Percentiles rank a stretch among this genome's conserved stretches.
Evolutionary conservation across 345 rosid genomes (phyloP).

Genomic region (Boechera divaricarpa): DNA sequence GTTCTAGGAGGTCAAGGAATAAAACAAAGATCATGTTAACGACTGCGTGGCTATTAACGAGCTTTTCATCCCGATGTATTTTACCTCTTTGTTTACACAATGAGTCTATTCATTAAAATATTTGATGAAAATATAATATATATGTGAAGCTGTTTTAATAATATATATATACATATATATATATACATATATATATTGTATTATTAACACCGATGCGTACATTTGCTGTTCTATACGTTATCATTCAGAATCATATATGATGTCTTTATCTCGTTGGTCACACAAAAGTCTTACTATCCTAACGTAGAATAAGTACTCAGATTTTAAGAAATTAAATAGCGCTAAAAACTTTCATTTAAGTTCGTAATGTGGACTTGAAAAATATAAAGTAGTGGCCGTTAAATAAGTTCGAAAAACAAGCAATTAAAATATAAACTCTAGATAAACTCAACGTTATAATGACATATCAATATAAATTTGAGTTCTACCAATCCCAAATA

Average conservation of each 20-base stretch:
- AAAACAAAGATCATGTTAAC: background rate
- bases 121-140: background rate
- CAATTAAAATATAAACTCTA: background rate
- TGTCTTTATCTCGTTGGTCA: background rate
- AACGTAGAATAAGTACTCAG: background rate
- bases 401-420: too few species aligned
- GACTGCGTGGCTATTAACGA: constrained; percentile 1
- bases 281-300: background rate
- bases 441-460: background rate
- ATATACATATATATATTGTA: too few species aligned
- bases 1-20: background rate
- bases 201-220: too few species aligned
- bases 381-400: too few species aligned
- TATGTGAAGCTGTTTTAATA: too few species aligned
- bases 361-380: background rate
- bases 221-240: too few species aligned
- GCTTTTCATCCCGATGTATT: background rate
- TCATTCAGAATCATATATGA: background rate
- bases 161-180: too few species aligned
- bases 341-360: background rate
- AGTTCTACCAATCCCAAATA: background rate
- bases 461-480: background rate
- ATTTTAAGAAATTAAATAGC: background rate
- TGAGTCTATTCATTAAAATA: background rate
- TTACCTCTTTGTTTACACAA: background rate